Base-by-base conservation (phyloP, 139 green algal genomes). In the Zygnema circumcarinatum region DNA sequence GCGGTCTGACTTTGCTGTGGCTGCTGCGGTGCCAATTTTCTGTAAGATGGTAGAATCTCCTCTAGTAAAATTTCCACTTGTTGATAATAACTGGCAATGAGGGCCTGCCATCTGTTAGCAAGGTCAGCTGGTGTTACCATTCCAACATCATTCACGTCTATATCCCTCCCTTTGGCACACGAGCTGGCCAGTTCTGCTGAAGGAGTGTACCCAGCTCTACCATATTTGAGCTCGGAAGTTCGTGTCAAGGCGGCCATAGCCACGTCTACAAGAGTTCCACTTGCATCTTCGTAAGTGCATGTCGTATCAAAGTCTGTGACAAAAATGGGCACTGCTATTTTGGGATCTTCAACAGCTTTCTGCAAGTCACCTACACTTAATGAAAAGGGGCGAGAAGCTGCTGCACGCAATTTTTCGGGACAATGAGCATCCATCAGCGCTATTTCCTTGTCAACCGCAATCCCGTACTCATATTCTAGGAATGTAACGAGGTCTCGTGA, bases 301-400 rank as follows among this genome's bases (percentile, higher is more conserved):
- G 75, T 83, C 2, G 35, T 29, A 11, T 83, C 75, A 54, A 83
- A 83, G 32, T 83, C 75, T 21, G 75, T 83, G 2, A 54, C 75
- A 83, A 83, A 83, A 33, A 83, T 29, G 32, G 69, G 69, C 7
- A 78, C 69, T n/a, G 69, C 11, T 16, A 25, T 41, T 41, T 78
- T 3, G 11, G 7, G 35, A 41, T 16, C 69, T 38, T 3, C 7
- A 20, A 39, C 69, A 41, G 69, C 16, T 22, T 3, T 41, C 69
- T n/a, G 69, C 3, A 41, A 39, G 11, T 78, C 69, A 3, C 11
- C 69, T 16, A 25, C 16, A n/a, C 11, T 78, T 16, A 39, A 52
- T 3, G 69, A 7, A 7, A 78, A 78, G 7, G 69, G 69, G 35
- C 16, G 69, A 39, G 7, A 39, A 39, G 69, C 3, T 16, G 69